A percentile compares a stretch with the other conserved stretches of the same genome.
Evolutionary conservation across 1,284 basidiomycete genomes (phyloP).

Genomic region (Bjerkandera adusta): DNA sequence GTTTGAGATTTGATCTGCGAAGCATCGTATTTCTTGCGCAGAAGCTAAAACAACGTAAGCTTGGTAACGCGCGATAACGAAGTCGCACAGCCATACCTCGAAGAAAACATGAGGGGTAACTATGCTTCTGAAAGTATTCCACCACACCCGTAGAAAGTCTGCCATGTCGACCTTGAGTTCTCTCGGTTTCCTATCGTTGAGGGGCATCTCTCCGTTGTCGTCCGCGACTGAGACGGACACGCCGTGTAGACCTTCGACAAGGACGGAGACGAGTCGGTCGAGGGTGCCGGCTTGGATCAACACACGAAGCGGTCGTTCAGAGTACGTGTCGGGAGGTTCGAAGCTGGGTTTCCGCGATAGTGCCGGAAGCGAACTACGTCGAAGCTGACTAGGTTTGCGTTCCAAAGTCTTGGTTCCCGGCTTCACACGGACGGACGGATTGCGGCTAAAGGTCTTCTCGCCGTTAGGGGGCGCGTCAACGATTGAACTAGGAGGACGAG

Average conservation of each 20-base stretch:
- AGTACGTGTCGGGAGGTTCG: conserved; percentile 54
- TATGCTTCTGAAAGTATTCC: conserved; percentile 77
- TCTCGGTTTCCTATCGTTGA: conserved; percentile 66
- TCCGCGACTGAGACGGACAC: conserved; percentile 77
- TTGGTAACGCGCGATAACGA: background rate
- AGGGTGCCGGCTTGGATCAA: conserved; percentile 76
- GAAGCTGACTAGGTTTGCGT: conserved; percentile 68
- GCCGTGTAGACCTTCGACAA: conserved; percentile 74
- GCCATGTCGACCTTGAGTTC: conserved; percentile 66
- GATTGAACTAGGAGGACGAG: conserved; percentile 62
- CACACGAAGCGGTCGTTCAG: conserved; percentile 69
- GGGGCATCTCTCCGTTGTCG: conserved; percentile 78
- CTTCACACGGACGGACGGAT: conserved; percentile 74
- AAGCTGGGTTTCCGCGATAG: conserved; percentile 62
- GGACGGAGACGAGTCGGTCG: conserved; percentile 67
- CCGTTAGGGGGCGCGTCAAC: conserved; percentile 33
- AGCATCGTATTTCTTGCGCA: conserved; percentile 69
- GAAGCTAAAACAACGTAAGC: conserved; percentile 42
- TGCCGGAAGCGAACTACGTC: conserved; percentile 74
- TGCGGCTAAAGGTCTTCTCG: conserved; percentile 49
- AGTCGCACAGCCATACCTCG: conserved; percentile 68
- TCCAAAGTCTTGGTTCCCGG: conserved; percentile 65
- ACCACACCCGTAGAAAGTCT: conserved; percentile 76
- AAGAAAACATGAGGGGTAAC: conserved; percentile 77
- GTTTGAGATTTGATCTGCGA: conserved; percentile 34